Base-by-base conservation (phyloP, 495 filamentous ascomycete genomes). In the Aspergillus nanangensis region DNA sequence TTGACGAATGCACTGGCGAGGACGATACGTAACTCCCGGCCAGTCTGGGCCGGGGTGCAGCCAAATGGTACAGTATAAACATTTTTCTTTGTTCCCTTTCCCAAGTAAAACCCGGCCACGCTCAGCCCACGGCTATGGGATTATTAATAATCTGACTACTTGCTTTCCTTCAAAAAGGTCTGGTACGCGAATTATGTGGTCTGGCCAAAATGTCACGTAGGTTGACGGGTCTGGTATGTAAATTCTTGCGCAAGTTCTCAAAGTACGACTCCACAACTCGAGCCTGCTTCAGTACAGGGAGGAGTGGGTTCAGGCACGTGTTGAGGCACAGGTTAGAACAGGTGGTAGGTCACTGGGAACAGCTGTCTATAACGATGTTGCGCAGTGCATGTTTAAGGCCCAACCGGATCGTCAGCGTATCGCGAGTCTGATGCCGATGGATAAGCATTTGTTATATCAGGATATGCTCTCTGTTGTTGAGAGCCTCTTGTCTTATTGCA, bases 361-460 rank as follows among this genome's bases (percentile, higher is more conserved):
- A 19, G n/a, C 36, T 45, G 22, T 45, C 11, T 45, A 45, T 36
- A 45, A 45, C n/a, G 19, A 45, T 21, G 33, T 45, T 36, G 33
- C 42, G 36, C 42, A 45, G 15, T 45, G 32, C 42, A 27, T 45
- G 14, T 45, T 37, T 5, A 45, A 45, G 42, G 42, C 42, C 18
- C 42, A 45, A 13, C 42, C 42, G n/a, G 31, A 45, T 32, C 19
- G 31, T 14, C 31, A 45, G 42, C 42, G 31, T 13, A 29, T 45
- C 11, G 41, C 41, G 9, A 19, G 36, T 27, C 15, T 45, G 19
- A 45, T 37, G 18, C 42, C 32, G n/a, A 23, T 19, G 21, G 42
- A 36, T 29, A 36, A 45, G 27, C 8, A 20, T 36, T 24, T 45
- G 19, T 45, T 31, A 23, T 45, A 45, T 24, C 19, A 45, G 32